A percentile compares a stretch with the other conserved stretches of the same genome.
These are phyloP conservation scores for Beauveria bassiana DNA, from an alignment of 2,329 filamentous ascomycete genomes.

Conservation along the genomic window DNA sequence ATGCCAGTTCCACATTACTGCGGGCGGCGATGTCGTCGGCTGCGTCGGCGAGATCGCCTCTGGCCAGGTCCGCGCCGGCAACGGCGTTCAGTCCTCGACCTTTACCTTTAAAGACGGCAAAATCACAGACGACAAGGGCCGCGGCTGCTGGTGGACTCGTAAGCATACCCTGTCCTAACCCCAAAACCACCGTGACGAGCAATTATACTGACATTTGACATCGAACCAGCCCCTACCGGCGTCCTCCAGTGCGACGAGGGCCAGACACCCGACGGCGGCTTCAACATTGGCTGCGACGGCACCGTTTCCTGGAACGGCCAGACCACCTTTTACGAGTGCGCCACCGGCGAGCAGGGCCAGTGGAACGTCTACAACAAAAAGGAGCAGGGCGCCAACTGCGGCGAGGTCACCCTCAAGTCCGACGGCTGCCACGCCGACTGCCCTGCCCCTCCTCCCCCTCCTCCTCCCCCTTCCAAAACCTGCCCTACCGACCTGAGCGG, in stretches of 20 bases:
- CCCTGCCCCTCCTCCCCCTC: slow-evolving; percentile 12
- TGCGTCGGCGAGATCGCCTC: slow-evolving; percentile 51
- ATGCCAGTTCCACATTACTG: slow-evolving; percentile 40
- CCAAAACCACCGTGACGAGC: background rate
- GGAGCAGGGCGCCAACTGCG: slow-evolving; percentile 36
- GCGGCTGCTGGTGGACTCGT: slow-evolving; percentile 58
- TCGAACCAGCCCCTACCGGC: slow-evolving; percentile 39
- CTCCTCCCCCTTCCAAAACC: slow-evolving; percentile 16
- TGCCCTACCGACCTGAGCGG: slow-evolving; percentile 39
- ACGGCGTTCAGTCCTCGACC: slow-evolving; percentile 35
- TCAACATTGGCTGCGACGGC: slow-evolving; percentile 46
- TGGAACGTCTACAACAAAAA: slow-evolving; percentile 46
- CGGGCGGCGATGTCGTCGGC: slow-evolving; percentile 41
- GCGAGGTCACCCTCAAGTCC: slow-evolving; percentile 37
- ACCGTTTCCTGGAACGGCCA: slow-evolving; percentile 42
- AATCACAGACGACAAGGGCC: slow-evolving; percentile 47
- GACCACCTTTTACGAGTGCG: slow-evolving; percentile 52
- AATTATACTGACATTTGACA: background rate
- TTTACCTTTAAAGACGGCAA: slow-evolving; percentile 49
- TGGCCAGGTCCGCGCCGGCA: slow-evolving; percentile 48
- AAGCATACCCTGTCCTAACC: slow-evolving; percentile 18
- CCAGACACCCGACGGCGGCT: slow-evolving; percentile 43
- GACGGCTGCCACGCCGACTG: slow-evolving; percentile 27
- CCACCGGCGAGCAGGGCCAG: slow-evolving; percentile 41
- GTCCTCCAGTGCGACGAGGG: slow-evolving; percentile 56